Evolutionary conservation across 2,329 filamentous ascomycete species (phyloP), one percentile per base, ranked within the genome.

Genomic region (Fulvia fulva): DNA sequence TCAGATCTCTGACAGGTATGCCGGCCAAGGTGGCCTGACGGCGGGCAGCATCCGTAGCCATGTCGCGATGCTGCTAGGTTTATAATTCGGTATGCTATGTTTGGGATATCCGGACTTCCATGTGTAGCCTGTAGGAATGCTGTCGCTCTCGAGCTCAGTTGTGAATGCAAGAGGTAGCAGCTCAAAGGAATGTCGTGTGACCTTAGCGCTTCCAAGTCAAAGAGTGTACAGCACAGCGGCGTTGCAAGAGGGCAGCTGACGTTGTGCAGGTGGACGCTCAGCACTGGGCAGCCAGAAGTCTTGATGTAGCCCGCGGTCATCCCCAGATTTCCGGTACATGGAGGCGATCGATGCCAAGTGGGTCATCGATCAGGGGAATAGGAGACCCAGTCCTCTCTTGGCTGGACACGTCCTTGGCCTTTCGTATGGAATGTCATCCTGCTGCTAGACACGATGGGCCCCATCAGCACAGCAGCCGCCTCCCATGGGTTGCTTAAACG

Each of bases 1-100:
- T 87, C 47, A 87, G 73, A 71, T 86, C 82, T 78, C 88, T 89
- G 78, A 88, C 81, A 49, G 86, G 81, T 67, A 89, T 71, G 63
- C 87, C 86, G 66, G 65, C 71, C 62, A 74, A 63, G 46, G 70
- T 67, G 45, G 67, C 70, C 45, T 61, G 61, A 60, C 66, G 63
- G 32, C 63, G 65, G 28, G 37, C 22, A 49, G 58, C 50, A 32
- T 62, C 63, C 25, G 56, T 46, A 43, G 56, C 58, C 61, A 65
- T 65, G 49, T 8, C 57, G 52, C 19, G 28, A 45, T 37, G 56
- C 23, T 32, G 28, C 47, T 28, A 25, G 30, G 37, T 51, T 23
- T 50, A 32, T 50, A 26, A 50, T 21, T 50, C 47, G 25, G 26
- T 14, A 50, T 50, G 47, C 21, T 16, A 16, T 14, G 47, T 50